A percentile compares a stretch with the other conserved stretches of the same genome.
Conservation (phyloP, 2,329 filamentous ascomycete genomes). For the Ceratocystiopsis brevicomis region DNA sequence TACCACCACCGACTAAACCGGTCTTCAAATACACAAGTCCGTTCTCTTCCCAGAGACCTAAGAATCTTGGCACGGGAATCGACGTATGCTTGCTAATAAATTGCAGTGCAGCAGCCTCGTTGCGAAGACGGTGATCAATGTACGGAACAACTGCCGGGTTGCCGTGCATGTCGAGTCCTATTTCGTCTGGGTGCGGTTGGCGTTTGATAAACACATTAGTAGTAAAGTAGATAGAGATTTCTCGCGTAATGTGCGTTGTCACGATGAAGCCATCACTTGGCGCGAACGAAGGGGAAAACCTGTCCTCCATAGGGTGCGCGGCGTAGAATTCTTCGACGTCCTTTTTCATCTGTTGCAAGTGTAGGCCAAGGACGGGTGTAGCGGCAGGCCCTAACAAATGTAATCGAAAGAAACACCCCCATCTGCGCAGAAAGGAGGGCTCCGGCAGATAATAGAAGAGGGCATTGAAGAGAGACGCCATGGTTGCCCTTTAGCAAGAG, state of each 20-base stretch:
- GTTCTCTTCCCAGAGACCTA: neutral
- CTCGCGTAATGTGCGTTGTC: neutral
- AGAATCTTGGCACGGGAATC: neutral
- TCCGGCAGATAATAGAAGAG: too few relatives aligned
- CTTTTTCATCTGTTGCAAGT: neutral
- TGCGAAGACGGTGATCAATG: neutral
- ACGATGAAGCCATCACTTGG: neutral
- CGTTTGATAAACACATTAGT: neutral
- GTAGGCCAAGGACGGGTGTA: slow-evolving; percentile 1
- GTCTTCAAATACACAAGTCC: neutral
- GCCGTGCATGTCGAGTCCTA: neutral
- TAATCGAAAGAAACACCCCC: too few relatives aligned
- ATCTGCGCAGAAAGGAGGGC: too few relatives aligned
- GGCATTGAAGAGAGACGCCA: too few relatives aligned
- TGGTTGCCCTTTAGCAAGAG: too few relatives aligned
- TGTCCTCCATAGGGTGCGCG: neutral
- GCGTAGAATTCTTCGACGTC: neutral
- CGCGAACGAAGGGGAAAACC: neutral
- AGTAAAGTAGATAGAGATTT: neutral
- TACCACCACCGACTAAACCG: neutral
- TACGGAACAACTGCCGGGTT: neutral
- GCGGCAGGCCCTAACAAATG: too few relatives aligned
- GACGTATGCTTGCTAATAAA: neutral
- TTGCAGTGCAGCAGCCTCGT: neutral
- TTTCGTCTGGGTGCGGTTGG: neutral